phyloP scores from a whole-genome alignment of 2,329 filamentous ascomycete species.

The Trichoderma gracile region DNA sequence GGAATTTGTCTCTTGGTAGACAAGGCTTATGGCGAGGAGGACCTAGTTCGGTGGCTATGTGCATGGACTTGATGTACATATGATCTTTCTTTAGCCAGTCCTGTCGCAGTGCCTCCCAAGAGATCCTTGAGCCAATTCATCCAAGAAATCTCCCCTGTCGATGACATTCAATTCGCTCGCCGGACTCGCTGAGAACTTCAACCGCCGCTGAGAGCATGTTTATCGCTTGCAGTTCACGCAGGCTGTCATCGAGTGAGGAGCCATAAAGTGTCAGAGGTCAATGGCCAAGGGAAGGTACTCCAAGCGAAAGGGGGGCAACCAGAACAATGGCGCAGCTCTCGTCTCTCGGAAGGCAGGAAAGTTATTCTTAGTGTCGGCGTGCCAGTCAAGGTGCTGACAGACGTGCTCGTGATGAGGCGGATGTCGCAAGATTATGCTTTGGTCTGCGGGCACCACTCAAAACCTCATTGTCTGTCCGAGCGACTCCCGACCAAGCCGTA shows the following conservation, averaged over 20 bases:
- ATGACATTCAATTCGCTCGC: too few species aligned
- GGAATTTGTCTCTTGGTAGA: too few species aligned
- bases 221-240: not conserved
- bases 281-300: not conserved
- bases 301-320: not conserved
- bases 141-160: too few species aligned
- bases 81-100: not conserved
- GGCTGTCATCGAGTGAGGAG: not conserved
- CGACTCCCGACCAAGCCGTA: not conserved
- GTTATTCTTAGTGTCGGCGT: not conserved
- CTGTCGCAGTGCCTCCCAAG: not conserved
- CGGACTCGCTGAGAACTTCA: not conserved
- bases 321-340: slow-evolving; percentile 1
- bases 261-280: not conserved
- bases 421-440: slow-evolving; percentile 1
- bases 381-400: slow-evolving; percentile 9
- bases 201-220: not conserved
- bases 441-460: not conserved
- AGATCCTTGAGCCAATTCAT: not conserved
- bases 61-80: too few species aligned
- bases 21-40: too few species aligned
- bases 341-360: not conserved
- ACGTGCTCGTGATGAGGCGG: not conserved
- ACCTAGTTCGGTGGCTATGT: too few species aligned
- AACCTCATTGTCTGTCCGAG: not conserved